Percentiles rank a stretch among this genome's conserved stretches.
phyloP scores from a whole-genome alignment of 1,284 basidiomycete genomes.

The Coniferiporia weirii region DNA sequence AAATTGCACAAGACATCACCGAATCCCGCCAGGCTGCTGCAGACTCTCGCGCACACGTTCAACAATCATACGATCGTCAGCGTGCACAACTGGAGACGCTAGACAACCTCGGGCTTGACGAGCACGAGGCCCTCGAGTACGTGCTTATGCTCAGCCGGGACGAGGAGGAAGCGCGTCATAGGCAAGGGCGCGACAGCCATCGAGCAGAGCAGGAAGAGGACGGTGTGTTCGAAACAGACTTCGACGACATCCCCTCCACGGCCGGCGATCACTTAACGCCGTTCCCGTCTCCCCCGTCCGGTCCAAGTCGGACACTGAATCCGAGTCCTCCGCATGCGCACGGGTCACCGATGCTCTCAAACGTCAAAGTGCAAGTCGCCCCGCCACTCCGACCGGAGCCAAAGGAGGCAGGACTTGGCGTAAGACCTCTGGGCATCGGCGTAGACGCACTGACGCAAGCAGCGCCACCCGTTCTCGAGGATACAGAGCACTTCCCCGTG shows the following conservation, averaged over 20 bases:
- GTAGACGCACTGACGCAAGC: slow-evolving; percentile 7
- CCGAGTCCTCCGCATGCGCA: background rate
- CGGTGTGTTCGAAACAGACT: slow-evolving; percentile 53
- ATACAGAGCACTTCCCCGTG: slow-evolving; percentile 27
- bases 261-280: slow-evolving; percentile 18
- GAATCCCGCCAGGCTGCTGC: slow-evolving; percentile 54
- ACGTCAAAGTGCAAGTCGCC: slow-evolving; percentile 37
- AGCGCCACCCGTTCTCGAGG: slow-evolving; percentile 9
- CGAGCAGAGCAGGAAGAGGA: slow-evolving; percentile 33
- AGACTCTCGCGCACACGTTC: slow-evolving; percentile 37
- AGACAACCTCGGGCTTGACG: slow-evolving; percentile 65
- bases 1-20: slow-evolving; percentile 59
- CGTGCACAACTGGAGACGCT: slow-evolving; percentile 53
- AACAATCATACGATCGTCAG: slow-evolving; percentile 41
- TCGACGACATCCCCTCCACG: slow-evolving; percentile 40
- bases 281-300: background rate
- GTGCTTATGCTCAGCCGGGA: slow-evolving; percentile 83
- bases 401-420: slow-evolving; percentile 35
- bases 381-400: slow-evolving; percentile 34
- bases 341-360: slow-evolving; percentile 29
- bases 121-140: slow-evolving; percentile 77
- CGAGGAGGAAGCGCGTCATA: slow-evolving; percentile 44
- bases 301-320: background rate
- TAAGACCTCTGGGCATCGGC: slow-evolving; percentile 23
- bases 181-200: slow-evolving; percentile 2